Evolutionary conservation across 2,329 filamentous ascomycete species (phyloP), one percentile per base, ranked within the genome.

Genomic region (Fusarium avenaceum): DNA sequence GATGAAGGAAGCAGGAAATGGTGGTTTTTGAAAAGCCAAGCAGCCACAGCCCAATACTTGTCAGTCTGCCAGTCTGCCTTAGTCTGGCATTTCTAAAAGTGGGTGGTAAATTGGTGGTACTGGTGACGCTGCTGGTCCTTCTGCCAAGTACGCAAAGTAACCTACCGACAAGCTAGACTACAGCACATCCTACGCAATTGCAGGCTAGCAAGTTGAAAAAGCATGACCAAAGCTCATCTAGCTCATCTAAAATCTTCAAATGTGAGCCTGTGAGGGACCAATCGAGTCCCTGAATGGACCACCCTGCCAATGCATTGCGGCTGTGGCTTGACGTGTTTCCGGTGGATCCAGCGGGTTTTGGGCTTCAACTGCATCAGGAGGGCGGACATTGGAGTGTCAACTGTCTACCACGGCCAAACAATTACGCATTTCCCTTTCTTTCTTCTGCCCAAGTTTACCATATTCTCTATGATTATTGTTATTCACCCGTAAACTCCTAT

Each of bases 321-420:
- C 55, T 72, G 66, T 73, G 70, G 70, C 70, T 72, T 70, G 63
- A 72, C 47, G 59, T 63, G 67, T 68, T 69, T 69, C 57, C 54
- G 47, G 63, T 42, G 70, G 57, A 57, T 61, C 69, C 57, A 72
- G 62, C 43, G 56, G 51, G 24, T 38, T 69, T 57, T 44, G 45
- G 58, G 46, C 32, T 24, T 48, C 43, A 56, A 50, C 56, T 68
- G 65, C 42, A 64, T 57, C 65, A 48, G 62, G 38, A 32, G 24
- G 48, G 19, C 46, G 47, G 33, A 17, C 11, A 40, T 53, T 50
- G 65, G 53, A 28, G 26, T 58, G 35, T 47, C 19, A 39, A 30
- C 20, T 20, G 28, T 11, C 24, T 24, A 24, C 24, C 24, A 24
- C 24, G 28, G 32, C 52, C 40, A 45, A 47, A 33, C 33, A 28